A percentile compares a stretch with the other conserved stretches of the same genome.
phyloP scores from a whole-genome alignment of 148 eudicot genomes.

The Camellia japonica region DNA sequence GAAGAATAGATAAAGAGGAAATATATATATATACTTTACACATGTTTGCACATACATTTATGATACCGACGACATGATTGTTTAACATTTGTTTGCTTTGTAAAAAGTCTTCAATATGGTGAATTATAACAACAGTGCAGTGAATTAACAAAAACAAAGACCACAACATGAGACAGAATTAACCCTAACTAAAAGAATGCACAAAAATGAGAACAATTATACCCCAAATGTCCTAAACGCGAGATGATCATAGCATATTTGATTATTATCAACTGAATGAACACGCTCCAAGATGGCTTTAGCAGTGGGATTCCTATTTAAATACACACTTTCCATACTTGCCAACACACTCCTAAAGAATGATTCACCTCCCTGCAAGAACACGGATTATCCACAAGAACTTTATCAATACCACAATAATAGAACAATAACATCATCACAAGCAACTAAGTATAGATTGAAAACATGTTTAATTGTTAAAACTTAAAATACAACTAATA shows the following conservation, averaged over 20 bases:
- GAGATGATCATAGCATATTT: conserved; percentile 82
- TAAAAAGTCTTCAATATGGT: background rate
- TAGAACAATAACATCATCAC: background rate
- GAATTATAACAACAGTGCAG: background rate
- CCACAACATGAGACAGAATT: background rate
- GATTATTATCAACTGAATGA: conserved; percentile 56
- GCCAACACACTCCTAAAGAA: conserved; percentile 75
- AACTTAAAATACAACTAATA: background rate
- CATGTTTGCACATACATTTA: background rate
- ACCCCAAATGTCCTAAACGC: conserved; percentile 98
- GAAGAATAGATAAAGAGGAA: background rate
- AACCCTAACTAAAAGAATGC: background rate
- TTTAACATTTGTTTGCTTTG: background rate
- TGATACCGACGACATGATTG: background rate
- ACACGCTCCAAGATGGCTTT: conserved; percentile 79
- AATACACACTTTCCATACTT: conserved; percentile 72
- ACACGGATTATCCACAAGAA: background rate
- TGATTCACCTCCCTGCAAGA: conserved; percentile 71
- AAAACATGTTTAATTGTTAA: background rate
- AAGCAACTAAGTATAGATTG: background rate
- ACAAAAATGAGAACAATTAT: conserved; percentile 8
- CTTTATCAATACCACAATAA: background rate
- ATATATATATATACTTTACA: background rate
- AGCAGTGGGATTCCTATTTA: conserved; percentile 85
- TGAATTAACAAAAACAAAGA: background rate